Evolutionary conservation across 2,329 filamentous ascomycete species (phyloP).

Genomic region (Fonsecaea pedrosoi): DNA sequence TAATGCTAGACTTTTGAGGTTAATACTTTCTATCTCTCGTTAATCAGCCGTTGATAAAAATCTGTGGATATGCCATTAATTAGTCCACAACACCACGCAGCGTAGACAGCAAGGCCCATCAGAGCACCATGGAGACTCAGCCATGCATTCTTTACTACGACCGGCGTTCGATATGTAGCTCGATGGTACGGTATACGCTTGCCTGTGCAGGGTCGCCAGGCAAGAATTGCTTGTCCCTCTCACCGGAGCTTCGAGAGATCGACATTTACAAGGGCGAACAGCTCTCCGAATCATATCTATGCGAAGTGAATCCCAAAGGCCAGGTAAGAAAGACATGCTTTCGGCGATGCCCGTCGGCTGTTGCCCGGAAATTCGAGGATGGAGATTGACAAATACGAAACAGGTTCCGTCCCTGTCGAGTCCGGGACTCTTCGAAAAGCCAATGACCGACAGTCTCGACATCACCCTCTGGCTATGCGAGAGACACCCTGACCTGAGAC

Average conservation of each 20-base stretch:
- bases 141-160: slow-evolving; percentile 24
- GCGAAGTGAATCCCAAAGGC: slow-evolving; percentile 24
- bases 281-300: slow-evolving; percentile 18
- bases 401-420: slow-evolving; percentile 16
- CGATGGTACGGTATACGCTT: slow-evolving; percentile 24
- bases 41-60: background rate
- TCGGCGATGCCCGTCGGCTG: background rate
- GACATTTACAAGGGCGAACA: slow-evolving; percentile 19
- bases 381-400: background rate
- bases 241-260: slow-evolving; percentile 1
- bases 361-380: background rate
- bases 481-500: slow-evolving; percentile 12
- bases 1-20: background rate
- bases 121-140: slow-evolving; percentile 10
- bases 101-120: background rate
- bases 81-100: background rate
- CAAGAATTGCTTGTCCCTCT: slow-evolving; percentile 1
- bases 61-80: background rate
- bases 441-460: slow-evolving; percentile 25
- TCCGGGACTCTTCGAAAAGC: slow-evolving; percentile 11
- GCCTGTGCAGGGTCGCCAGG: background rate
- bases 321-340: slow-evolving; percentile 13
- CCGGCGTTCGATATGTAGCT: slow-evolving; percentile 17
- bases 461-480: slow-evolving; percentile 25
- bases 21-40: background rate